A percentile compares a stretch with the other conserved stretches of the same genome.
Evolutionary conservation across 1,139 yeast species (phyloP).

Genomic region (Diutina neorugosa): DNA sequence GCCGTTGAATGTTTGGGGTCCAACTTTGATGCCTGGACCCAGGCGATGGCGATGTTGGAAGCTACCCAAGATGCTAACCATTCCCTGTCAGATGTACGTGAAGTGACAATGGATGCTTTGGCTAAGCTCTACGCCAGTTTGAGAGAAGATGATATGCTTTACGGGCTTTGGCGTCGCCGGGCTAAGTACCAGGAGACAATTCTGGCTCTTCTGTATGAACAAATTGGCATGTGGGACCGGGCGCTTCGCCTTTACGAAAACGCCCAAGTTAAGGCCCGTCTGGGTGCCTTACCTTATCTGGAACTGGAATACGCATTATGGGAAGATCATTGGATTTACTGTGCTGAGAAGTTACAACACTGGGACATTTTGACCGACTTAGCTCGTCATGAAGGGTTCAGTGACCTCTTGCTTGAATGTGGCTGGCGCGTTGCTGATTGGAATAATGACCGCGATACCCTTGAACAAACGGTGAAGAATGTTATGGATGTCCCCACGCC

Average conservation of each 20-base stretch:
- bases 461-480: conserved; percentile 87
- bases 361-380: conserved; percentile 97
- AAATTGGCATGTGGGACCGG: conserved; percentile 88
- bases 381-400: conserved; percentile 96
- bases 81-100: conserved; percentile 55
- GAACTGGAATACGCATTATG: conserved; percentile 92
- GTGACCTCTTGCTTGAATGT: conserved; percentile 87
- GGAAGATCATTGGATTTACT: conserved; percentile 98
- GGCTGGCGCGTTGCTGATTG: conserved; percentile 99
- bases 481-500: conserved; percentile 99
- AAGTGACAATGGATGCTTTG: conserved; percentile 82
- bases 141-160: conserved; percentile 94
- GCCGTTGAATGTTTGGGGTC: conserved; percentile 80
- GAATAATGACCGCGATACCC: conserved; percentile 89
- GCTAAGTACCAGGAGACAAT: conserved; percentile 91
- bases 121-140: conserved; percentile 80
- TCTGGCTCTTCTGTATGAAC: conserved; percentile 88
- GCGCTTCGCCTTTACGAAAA: conserved; percentile 91
- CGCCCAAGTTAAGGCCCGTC: conserved; percentile 95
- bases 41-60: conserved; percentile 74
- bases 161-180: conserved; percentile 93
- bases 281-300: conserved; percentile 91
- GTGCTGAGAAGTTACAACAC: conserved; percentile 94
- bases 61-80: conserved; percentile 58
- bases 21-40: conserved; percentile 86